Base-by-base conservation (phyloP, 345 rosid species). In the Acer saccharum region DNA sequence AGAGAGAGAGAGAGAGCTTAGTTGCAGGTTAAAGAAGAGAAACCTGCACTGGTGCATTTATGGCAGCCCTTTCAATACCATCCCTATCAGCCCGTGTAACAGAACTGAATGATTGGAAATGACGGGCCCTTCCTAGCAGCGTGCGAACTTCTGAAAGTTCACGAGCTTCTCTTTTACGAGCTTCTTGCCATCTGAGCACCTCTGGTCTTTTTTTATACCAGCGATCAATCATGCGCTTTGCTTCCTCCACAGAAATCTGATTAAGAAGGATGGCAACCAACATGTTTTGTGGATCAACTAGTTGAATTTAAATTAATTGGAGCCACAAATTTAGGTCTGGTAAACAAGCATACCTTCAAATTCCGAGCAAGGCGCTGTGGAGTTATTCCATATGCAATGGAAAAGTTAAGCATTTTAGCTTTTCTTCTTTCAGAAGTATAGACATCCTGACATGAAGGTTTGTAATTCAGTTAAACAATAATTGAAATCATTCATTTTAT, bases 351-450 rank as follows among this genome's bases (percentile, higher is more conserved):
- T 89, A 95, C 98, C 98, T 95, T 95, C 98, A 97, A 95, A 82
- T 92, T 97, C 78, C 82, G 87, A 65, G 99, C 88, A 83, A 95
- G 98, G 48, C 99, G 96, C 58, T 84, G 73, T 0, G 97, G 91
- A 13, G 98, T 94, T 83, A 92, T 95, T 35, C 99, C 98, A 77
- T 95, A 95, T 3, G 98, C 99, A 81, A 95, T 95, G 23, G 99
- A 95, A 80, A 95, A 95, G 87, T 95, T 95, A 6, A 95, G 97
- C 98, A 95, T 95, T 83, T 95, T 95, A 43, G 98, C 94, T 83
- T 93, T 92, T 81, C 97, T 88, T 84, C 97, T 85, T 84, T 92
- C 94, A n/a, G 97, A 91, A 66, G 77, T 93, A 83, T 87, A 93
- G 68, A 89, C 91, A 79, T 93, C 96, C 97, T 92, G 82, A 70